Evolutionary conservation across 495 filamentous ascomycete genomes (phyloP).

Genomic region (Penicillium bovifimosum): DNA sequence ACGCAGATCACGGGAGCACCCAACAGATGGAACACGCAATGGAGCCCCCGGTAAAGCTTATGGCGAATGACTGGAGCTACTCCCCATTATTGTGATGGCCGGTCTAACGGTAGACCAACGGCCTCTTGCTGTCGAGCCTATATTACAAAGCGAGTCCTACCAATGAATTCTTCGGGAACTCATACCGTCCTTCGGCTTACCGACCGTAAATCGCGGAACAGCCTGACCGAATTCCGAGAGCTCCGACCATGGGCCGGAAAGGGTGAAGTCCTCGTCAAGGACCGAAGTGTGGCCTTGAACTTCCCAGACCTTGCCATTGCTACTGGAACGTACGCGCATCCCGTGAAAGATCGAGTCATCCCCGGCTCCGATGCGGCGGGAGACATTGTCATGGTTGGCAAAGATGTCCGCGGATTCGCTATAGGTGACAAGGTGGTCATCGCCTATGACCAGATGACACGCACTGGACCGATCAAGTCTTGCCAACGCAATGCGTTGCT

Average conservation of each 20-base stretch:
- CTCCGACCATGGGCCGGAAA: conserved; percentile 25
- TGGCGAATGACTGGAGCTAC: too few species aligned
- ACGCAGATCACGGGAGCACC: too few species aligned
- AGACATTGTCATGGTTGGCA: conserved; percentile 56
- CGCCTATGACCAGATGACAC: conserved; percentile 64
- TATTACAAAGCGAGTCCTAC: conserved; percentile 57
- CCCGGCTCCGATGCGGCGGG: conserved; percentile 68
- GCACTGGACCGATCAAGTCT: conserved; percentile 38
- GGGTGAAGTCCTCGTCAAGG: conserved; percentile 61
- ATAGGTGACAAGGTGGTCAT: conserved; percentile 61
- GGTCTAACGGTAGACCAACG: conserved; percentile 66
- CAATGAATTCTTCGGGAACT: too few species aligned
- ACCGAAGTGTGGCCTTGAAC: conserved; percentile 59
- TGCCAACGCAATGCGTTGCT: too few species aligned
- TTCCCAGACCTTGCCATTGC: conserved; percentile 68
- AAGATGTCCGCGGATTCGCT: conserved; percentile 52
- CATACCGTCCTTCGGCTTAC: conserved; percentile 1
- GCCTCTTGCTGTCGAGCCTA: conserved; percentile 60
- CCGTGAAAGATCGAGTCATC: conserved; percentile 49
- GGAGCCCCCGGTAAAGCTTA: too few species aligned
- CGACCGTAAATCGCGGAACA: background rate
- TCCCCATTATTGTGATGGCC: conserved; percentile 26
- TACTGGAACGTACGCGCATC: conserved; percentile 56
- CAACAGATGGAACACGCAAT: too few species aligned
- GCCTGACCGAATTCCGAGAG: conserved; percentile 1